Percentiles rank a stretch among this genome's conserved stretches.
These are phyloP conservation scores for Ascobolus immersus DNA, from an alignment of 495 filamentous ascomycete species.

Conservation along the genomic window DNA sequence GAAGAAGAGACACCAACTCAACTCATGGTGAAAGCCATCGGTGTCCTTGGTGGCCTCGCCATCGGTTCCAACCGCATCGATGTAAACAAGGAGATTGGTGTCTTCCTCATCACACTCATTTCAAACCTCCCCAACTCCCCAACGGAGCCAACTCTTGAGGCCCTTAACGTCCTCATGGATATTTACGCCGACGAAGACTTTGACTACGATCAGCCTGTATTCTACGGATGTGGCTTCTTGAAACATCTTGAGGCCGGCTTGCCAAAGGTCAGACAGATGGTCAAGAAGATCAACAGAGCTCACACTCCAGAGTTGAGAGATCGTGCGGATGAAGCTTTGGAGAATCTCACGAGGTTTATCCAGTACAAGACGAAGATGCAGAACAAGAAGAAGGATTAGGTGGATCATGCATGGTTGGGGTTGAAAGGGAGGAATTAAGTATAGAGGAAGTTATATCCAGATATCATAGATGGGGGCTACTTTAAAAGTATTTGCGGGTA, in stretches of 20 bases:
- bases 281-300: conserved; percentile 30
- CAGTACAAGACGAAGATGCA: conserved; percentile 30
- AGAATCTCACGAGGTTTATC: conserved; percentile 33
- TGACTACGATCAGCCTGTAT: conserved; percentile 30
- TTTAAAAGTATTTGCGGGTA: too few relatives aligned
- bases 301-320: conserved; percentile 24
- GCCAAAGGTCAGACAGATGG: conserved; percentile 25
- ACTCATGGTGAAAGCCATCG: conserved; percentile 35
- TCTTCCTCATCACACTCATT: conserved; percentile 30
- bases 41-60: conserved; percentile 32
- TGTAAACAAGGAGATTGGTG: conserved; percentile 25
- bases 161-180: conserved; percentile 34
- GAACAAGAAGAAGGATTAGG: background rate
- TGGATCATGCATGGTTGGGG: too few relatives aligned
- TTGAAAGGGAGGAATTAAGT: too few relatives aligned
- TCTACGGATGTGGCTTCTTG: conserved; percentile 33
- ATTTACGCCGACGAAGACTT: conserved; percentile 32
- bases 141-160: conserved; percentile 28
- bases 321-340: conserved; percentile 28
- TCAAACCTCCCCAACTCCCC: conserved; percentile 21
- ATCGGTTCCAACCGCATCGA: conserved; percentile 18
- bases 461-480: too few relatives aligned
- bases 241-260: conserved; percentile 26
- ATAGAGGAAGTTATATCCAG: too few relatives aligned
- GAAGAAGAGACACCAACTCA: conserved; percentile 7